Evolutionary conservation across 2,329 filamentous ascomycete genomes (phyloP), one percentile per base, ranked within the genome.

Genomic region (Colletotrichum australisinense): DNA sequence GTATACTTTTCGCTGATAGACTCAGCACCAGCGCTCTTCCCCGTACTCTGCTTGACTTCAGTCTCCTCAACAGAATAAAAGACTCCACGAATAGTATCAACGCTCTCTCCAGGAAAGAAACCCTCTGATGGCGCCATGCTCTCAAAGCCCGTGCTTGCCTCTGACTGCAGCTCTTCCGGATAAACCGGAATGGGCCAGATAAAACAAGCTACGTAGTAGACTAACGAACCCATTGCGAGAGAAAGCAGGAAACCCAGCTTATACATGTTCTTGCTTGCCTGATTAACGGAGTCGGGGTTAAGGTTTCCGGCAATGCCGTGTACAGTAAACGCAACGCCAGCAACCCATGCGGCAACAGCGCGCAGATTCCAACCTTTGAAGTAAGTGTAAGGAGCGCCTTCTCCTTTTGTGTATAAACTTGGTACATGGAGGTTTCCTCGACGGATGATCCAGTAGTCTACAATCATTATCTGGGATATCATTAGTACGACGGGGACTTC

Each of bases 341-440:
- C 58, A 7, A 76, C 35, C 77, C 77, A 79, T 1, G 78, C 72
- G 19, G 75, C 38, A 1, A 76, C 67, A 19, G 69, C 77, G 7
- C 75, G 42, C 69, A 76, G 73, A 73, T 82, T 82, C 58, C 79
- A 76, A 1, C 81, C 81, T 5, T 75, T 73, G 49, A 67, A 78
- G 73, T 79, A 82, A 58, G 77, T 79, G 69, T 83, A 82, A 1
- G 78, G 76, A 5, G 76, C 76, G 7, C 64, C 55, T 19, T 75
- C 69, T 9, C 69, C 74, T 7, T 77, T 76, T 26, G 75, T 75
- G 67, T 79, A 82, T 26, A 81, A 70, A 14, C 80, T 79, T 3
- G 78, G 76, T 2, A 82, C 73, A 57, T 80, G 74, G 8, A 82
- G 72, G 56, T 85, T 85, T 6, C 81, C 80, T 7, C 71, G 77